Conservation (phyloP, 2,329 filamentous ascomycete species). For the Thelonectria rubi region DNA sequence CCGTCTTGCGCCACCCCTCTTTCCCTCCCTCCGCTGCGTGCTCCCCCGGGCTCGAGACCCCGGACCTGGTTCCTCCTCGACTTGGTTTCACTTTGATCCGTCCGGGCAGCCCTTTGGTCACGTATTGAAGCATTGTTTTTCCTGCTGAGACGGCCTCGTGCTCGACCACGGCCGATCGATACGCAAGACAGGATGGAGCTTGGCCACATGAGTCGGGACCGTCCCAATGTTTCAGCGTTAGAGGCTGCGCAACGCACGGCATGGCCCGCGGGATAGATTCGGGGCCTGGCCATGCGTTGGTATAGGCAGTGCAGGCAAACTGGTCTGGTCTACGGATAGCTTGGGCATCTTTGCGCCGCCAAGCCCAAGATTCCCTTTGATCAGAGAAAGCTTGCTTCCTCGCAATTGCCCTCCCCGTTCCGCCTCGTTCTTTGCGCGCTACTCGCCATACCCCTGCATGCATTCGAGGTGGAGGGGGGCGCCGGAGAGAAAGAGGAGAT, state of each 20-base stretch:
- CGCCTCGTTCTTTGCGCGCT: conserved; percentile 13
- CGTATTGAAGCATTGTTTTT: conserved; percentile 1
- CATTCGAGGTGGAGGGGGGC: conserved; percentile 23
- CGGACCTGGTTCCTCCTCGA: conserved; percentile 31
- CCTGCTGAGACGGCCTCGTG: conserved; percentile 28
- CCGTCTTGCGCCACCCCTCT: conserved; percentile 14
- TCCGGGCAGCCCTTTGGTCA: conserved; percentile 27
- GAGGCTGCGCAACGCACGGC: conserved; percentile 33
- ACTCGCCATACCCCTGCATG: conserved; percentile 32
- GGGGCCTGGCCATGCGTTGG: conserved; percentile 15
- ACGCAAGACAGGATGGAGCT: conserved; percentile 32
- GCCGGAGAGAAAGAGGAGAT: conserved; percentile 26
- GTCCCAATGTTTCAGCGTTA: conserved; percentile 43
- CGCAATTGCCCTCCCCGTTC: conserved; percentile 9
- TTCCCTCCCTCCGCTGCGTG: background rate
- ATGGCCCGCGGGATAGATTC: conserved; percentile 14
- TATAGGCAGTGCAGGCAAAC: background rate
- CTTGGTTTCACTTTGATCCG: conserved; percentile 39
- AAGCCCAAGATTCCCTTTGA: no score
- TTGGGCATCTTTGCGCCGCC: no score
- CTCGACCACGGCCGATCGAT: conserved; percentile 24
- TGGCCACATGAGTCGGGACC: conserved; percentile 34
- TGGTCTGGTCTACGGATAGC: no score
- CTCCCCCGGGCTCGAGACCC: conserved; percentile 18
- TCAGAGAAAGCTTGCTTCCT: background rate